A percentile compares a stretch with the other conserved stretches of the same genome.
phyloP scores from a whole-genome alignment of 2,329 filamentous ascomycete species.

The Colletotrichum sp. region DNA sequence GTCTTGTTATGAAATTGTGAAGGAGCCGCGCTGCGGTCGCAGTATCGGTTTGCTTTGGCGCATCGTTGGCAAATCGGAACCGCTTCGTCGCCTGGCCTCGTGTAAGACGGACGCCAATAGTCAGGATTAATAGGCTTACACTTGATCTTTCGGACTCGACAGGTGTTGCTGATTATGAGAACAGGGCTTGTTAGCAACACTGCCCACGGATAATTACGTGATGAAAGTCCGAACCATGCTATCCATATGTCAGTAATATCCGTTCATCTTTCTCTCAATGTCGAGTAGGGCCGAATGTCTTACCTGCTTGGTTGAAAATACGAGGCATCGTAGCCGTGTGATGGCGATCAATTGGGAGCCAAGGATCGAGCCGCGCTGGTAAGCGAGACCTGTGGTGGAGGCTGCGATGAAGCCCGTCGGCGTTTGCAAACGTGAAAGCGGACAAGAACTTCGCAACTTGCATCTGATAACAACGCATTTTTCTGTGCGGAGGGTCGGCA shows the following conservation, averaged over 20 bases:
- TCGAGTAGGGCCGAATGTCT: not conserved
- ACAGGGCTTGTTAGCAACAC: not conserved
- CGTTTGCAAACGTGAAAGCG: not conserved
- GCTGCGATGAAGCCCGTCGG: not conserved
- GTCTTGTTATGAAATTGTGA: not conserved
- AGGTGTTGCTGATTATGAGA: conserved; percentile 35
- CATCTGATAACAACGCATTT: not conserved
- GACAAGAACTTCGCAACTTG: not conserved
- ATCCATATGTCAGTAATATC: not conserved
- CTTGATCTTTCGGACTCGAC: conserved; percentile 40
- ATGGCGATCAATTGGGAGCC: not conserved
- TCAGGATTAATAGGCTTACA: conserved; percentile 24
- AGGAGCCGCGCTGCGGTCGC: conserved; percentile 33
- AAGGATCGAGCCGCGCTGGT: not conserved
- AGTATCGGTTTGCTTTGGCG: conserved; percentile 34
- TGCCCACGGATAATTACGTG: too few species aligned
- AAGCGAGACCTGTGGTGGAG: not conserved
- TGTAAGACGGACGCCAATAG: not conserved
- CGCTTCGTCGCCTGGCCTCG: conserved; percentile 33
- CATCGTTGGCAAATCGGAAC: conserved; percentile 38
- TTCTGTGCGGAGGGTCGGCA: not conserved
- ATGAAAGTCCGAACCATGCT: not conserved
- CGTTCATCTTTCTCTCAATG: not conserved
- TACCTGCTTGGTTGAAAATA: conserved; percentile 5
- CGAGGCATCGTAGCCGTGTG: not conserved